Base-by-base conservation (phyloP, 495 filamentous ascomycete species). In the Beverwykella pulmonaria region DNA sequence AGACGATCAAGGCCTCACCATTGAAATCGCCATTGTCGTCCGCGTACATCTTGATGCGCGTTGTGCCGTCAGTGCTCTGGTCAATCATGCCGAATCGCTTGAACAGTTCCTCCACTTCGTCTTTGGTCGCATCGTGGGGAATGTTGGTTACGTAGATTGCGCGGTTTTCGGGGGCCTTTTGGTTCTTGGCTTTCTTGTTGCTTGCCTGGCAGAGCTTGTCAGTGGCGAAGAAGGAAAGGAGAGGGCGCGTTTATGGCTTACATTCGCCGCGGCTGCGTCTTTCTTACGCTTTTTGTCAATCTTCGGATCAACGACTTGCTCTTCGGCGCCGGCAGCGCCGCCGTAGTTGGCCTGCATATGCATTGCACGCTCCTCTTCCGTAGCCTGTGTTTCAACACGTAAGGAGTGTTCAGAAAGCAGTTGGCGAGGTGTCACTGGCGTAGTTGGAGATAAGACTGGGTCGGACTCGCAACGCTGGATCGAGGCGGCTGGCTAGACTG, bases 1-100 rank as follows among this genome's bases (percentile, higher is more conserved):
- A 99, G 34, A 98, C 90, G 32, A 99, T 82, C 15, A 98, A 82
- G 7, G 90, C 92, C 73, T 98, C 93, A 52, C 95, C 95, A 76
- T 97, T 98, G 80, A 95, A 92, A 2, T 84, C 86, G 0, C 92
- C 94, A 1, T 87, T 75, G 9, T 91, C 88, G 74, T 96, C 88
- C 7, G 79, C 86, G 77, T 99, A 98, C 75, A 99, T 86, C 79
- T 96, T 97, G 78, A 99, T 91, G 48, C 95, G 89, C 15, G 90
- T 90, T 36, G 85, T 83, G 54, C 90, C 89, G 65, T 98, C 94
- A 67, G 94, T 92, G 75, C 93, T 90, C 77, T 96, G 91, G 49
- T 93, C 92, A 67, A 98, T 96, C 68, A 98, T 88, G 52, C 95
- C 95, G 75, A 86, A 96, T 67, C 87, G 85, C 53, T 88, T 91